These are phyloP conservation scores for Pseudozyma flocculosa DNA, from an alignment of 1,284 basidiomycete species.

Conservation along the genomic window DNA sequence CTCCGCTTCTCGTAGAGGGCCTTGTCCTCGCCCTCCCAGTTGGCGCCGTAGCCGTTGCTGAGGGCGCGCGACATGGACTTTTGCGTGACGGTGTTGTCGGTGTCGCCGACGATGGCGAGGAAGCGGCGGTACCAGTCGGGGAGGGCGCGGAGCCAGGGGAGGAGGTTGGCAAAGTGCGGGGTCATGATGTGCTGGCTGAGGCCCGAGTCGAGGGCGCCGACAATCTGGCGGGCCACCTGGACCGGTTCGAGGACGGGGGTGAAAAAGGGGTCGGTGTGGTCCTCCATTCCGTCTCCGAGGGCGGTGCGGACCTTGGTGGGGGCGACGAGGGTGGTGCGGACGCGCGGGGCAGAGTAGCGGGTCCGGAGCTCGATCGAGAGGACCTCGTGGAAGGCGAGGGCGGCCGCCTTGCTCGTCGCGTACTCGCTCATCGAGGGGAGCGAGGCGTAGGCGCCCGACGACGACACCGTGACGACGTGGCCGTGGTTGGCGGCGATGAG, in stretches of 20 bases:
- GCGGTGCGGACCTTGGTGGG: conserved; percentile 57
- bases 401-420: conserved; percentile 50
- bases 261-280: conserved; percentile 49
- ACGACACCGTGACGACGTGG: conserved; percentile 52
- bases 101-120: conserved; percentile 44
- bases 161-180: conserved; percentile 39
- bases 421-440: conserved; percentile 53
- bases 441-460: conserved; percentile 43
- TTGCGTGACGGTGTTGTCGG: conserved; percentile 46
- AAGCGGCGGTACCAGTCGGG: conserved; percentile 50
- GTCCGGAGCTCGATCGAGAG: conserved; percentile 48
- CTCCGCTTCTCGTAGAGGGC: conserved; percentile 17
- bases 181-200: conserved; percentile 48
- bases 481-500: conserved; percentile 54
- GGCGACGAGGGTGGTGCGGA: conserved; percentile 50
- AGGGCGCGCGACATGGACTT: conserved; percentile 42
- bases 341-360: conserved; percentile 45
- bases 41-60: conserved; percentile 48
- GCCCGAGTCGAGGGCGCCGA: conserved; percentile 45
- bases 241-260: conserved; percentile 51
- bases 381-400: conserved; percentile 54
- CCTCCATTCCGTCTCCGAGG: conserved; percentile 53
- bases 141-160: conserved; percentile 41
- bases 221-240: conserved; percentile 46
- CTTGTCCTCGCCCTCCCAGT: conserved; percentile 43